phyloP scores from a whole-genome alignment of 2,329 filamentous ascomycete genomes.

The Penicillium italicum region DNA sequence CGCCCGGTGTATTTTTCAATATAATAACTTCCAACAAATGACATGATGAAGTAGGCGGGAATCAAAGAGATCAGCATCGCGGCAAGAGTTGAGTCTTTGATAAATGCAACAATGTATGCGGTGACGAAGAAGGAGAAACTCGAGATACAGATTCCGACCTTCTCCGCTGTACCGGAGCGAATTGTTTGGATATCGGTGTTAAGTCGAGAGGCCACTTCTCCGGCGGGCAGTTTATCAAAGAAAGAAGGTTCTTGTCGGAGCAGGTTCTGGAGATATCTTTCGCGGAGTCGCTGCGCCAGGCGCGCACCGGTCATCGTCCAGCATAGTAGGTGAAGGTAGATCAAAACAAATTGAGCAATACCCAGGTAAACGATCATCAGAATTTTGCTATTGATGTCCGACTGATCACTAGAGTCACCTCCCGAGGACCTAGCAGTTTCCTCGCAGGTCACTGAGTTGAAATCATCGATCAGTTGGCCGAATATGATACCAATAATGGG shows the following conservation, averaged over 20 bases:
- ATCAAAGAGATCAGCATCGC: conserved; percentile 62
- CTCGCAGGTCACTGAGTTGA: conserved; percentile 34
- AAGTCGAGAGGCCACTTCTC: conserved; percentile 61
- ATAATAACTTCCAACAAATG: conserved; percentile 54
- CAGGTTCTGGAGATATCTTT: conserved; percentile 57
- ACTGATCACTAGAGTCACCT: conserved; percentile 21
- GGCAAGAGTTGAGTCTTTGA: conserved; percentile 60
- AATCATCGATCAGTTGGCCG: conserved; percentile 40
- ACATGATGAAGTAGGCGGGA: conserved; percentile 61
- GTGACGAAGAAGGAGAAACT: conserved; percentile 64
- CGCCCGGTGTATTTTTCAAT: conserved; percentile 49
- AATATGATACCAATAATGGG: conserved; percentile 42
- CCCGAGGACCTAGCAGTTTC: conserved; percentile 6
- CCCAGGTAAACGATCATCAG: conserved; percentile 61
- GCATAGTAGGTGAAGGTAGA: conserved; percentile 62
- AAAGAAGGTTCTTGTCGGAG: conserved; percentile 61
- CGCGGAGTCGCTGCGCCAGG: conserved; percentile 60
- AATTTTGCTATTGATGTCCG: conserved; percentile 51
- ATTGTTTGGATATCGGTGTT: conserved; percentile 65
- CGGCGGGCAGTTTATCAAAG: conserved; percentile 61
- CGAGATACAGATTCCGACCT: conserved; percentile 63
- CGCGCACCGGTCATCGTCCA: conserved; percentile 64
- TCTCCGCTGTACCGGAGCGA: conserved; percentile 66
- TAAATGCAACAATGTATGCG: conserved; percentile 64
- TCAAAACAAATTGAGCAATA: conserved; percentile 59